A percentile compares a stretch with the other conserved stretches of the same genome.
These are phyloP conservation scores for Omphalea diandra DNA, from an alignment of 441 rosid genomes.

Conservation along the genomic window DNA sequence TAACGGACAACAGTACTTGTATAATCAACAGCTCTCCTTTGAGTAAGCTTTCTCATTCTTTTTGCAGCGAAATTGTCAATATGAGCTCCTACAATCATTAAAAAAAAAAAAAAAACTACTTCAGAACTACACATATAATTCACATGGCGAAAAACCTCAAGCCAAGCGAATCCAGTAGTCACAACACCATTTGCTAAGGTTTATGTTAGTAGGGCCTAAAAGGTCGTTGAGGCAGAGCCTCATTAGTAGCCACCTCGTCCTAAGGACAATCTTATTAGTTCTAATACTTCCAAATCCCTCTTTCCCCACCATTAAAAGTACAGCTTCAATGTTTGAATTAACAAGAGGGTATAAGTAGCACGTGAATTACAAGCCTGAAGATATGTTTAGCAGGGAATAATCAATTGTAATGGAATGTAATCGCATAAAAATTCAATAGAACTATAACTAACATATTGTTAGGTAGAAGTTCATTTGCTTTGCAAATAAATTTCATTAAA, in stretches of 20 bases:
- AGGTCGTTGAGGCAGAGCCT: neutral
- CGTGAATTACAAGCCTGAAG: neutral
- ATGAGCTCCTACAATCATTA: conserved; percentile 44
- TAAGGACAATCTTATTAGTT: neutral
- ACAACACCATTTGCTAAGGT: neutral
- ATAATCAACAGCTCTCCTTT: conserved; percentile 95
- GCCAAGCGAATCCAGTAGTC: too few species aligned
- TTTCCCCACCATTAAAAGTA: neutral
- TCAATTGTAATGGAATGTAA: too few species aligned
- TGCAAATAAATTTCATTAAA: too few species aligned
- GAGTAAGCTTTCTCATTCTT: conserved; percentile 92
- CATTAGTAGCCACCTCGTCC: neutral
- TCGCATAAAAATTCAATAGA: too few species aligned
- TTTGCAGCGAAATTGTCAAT: conserved; percentile 69
- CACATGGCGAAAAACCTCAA: neutral
- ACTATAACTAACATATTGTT: too few species aligned
- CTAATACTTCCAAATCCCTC: neutral
- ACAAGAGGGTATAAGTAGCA: neutral
- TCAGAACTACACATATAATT: neutral
- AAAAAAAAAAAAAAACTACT: neutral
- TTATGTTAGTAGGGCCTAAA: neutral
- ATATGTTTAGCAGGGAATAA: too few species aligned
- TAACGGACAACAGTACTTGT: conserved; percentile 90
- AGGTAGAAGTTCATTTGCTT: too few species aligned
- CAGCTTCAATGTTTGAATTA: neutral